Evolutionary conservation across 2,329 filamentous ascomycete genomes (phyloP).

Genomic region (Daldinia sp.): DNA sequence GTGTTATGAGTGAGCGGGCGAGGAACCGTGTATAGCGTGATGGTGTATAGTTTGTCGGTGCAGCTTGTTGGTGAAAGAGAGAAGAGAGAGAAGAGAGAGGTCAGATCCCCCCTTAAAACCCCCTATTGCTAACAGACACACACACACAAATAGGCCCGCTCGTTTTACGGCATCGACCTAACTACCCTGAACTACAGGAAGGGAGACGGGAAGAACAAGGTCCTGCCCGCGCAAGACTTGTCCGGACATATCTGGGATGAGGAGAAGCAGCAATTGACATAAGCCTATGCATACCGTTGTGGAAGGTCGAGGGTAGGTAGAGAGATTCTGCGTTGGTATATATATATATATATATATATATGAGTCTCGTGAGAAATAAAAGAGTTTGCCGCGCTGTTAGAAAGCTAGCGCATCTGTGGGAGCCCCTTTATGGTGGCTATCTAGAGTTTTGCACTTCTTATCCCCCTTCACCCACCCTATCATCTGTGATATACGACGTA

Average conservation of each 20-base stretch:
- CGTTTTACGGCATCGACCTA: constrained; percentile 58
- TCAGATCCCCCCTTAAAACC: background rate
- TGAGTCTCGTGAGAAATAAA: too few relatives aligned
- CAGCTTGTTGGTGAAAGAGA: background rate
- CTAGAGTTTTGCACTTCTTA: too few relatives aligned
- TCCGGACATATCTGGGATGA: constrained; percentile 55
- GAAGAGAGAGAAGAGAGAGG: background rate
- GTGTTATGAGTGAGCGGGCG: background rate
- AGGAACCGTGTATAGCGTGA: background rate
- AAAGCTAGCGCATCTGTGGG: too few relatives aligned
- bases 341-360: too few relatives aligned
- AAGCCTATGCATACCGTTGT: too few relatives aligned
- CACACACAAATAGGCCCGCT: constrained; percentile 52
- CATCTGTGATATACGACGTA: too few relatives aligned
- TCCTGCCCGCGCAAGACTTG: constrained; percentile 54
- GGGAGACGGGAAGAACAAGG: constrained; percentile 53
- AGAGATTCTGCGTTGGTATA: background rate
- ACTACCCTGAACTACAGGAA: constrained; percentile 54
- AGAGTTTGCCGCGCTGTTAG: too few relatives aligned
- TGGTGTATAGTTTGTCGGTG: background rate
- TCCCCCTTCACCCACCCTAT: too few relatives aligned
- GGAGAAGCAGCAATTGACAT: constrained; percentile 47
- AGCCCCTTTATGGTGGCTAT: too few relatives aligned
- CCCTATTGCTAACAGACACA: constrained; percentile 6
- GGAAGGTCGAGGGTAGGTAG: background rate